Evolutionary conservation across 306 rosid species (phyloP).

Genomic region (Dryas drummondii): DNA sequence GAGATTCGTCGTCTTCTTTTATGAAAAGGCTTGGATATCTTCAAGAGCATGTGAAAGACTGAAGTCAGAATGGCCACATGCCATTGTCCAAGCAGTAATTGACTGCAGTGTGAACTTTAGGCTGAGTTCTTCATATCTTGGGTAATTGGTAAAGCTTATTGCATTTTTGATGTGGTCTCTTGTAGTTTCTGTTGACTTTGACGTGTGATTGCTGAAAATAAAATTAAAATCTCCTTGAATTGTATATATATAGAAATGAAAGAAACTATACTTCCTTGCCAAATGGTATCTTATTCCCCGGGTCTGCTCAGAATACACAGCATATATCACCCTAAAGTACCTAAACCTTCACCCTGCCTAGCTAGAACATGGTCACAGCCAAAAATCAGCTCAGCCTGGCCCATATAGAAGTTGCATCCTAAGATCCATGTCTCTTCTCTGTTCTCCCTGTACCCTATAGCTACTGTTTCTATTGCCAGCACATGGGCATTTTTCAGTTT

Average conservation of each 20-base stretch:
- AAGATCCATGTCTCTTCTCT: too few species aligned
- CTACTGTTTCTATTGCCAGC: neutral
- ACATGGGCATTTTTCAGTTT: neutral
- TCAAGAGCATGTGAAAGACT: neutral
- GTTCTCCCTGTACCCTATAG: too few species aligned
- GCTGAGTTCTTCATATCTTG: neutral
- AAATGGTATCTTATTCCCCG: neutral
- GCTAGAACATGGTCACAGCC: neutral
- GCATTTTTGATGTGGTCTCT: neutral
- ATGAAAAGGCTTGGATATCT: neutral
- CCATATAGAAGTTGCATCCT: neutral
- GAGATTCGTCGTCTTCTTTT: neutral
- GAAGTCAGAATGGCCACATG: neutral
- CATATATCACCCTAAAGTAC: too few species aligned
- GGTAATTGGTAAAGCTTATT: neutral
- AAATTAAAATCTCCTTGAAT: neutral
- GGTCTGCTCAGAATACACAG: too few species aligned
- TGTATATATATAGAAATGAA: neutral
- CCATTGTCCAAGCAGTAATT: neutral
- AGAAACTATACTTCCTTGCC: neutral
- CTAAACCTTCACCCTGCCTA: neutral
- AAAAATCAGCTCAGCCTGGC: neutral
- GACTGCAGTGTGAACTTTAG: neutral
- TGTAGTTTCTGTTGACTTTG: neutral
- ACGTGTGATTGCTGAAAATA: conserved; percentile 2